A percentile compares a stretch with the other conserved stretches of the same genome.
These are phyloP conservation scores for Cyberlindnera xylosilytica DNA, from an alignment of 805 yeast species.

Conservation along the genomic window DNA sequence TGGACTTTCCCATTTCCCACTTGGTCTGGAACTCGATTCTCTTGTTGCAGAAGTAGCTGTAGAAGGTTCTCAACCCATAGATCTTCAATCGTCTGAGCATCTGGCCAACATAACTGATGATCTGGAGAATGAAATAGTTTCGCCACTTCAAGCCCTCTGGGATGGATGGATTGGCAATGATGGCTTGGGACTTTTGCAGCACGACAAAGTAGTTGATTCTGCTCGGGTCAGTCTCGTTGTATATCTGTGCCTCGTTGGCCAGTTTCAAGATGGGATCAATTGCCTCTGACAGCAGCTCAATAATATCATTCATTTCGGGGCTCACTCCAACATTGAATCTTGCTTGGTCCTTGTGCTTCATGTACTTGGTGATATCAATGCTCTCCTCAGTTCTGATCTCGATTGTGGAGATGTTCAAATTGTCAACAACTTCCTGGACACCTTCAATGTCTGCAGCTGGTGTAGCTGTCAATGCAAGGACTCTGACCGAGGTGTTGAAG, in stretches of 20 bases:
- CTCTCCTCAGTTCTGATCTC: constrained; percentile 87
- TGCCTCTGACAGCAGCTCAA: constrained; percentile 57
- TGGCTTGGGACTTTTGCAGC: constrained; percentile 61
- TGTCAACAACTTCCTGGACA: constrained; percentile 79
- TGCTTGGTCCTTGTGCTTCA: constrained; percentile 63
- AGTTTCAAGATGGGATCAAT: constrained; percentile 60
- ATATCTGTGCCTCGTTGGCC: constrained; percentile 62
- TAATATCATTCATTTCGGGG: constrained; percentile 52
- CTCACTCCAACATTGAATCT: constrained; percentile 54
- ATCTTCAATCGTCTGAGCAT: constrained; percentile 65
- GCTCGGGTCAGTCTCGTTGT: constrained; percentile 63
- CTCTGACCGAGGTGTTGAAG: constrained; percentile 63
- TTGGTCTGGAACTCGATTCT: constrained; percentile 56
- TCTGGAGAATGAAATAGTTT: constrained; percentile 55
- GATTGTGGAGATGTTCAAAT: constrained; percentile 67
- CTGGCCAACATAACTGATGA: constrained; percentile 71
- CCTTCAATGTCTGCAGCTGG: constrained; percentile 88
- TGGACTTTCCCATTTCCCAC: constrained; percentile 56
- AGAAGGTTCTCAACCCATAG: constrained; percentile 82
- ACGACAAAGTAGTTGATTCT: constrained; percentile 68
- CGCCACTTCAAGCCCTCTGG: constrained; percentile 77
- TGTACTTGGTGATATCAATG: constrained; percentile 73
- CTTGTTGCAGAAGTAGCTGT: constrained; percentile 59
- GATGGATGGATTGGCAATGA: constrained; percentile 49
- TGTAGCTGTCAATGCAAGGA: constrained; percentile 91